These are phyloP conservation scores for Nicotiana tomentosiformis DNA, from an alignment of 257 asterid genomes.

Conservation along the genomic window DNA sequence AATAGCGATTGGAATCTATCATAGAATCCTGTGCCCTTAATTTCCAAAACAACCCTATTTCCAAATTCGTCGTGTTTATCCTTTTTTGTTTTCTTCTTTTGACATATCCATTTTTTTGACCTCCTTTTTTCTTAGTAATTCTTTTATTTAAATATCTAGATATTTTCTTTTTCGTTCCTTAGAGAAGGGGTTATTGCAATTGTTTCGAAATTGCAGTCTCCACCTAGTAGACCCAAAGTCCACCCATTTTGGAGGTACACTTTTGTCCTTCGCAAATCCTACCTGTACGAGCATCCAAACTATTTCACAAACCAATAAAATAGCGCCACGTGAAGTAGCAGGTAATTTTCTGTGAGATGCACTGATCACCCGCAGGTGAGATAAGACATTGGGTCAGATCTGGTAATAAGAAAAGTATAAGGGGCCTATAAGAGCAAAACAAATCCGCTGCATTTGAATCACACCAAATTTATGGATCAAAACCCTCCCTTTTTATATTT, in stretches of 20 bases:
- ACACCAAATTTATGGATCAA: constrained; percentile 27
- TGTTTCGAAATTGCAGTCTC: neutral
- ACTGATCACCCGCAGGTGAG: constrained; percentile 22
- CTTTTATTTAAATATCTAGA: neutral
- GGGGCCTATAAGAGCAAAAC: constrained; percentile 18
- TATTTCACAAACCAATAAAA: constrained; percentile 9
- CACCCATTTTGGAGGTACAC: constrained; percentile 15
- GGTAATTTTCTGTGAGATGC: neutral
- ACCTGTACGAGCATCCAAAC: neutral
- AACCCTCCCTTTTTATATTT: constrained; percentile 15
- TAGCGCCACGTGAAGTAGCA: neutral
- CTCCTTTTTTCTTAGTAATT: neutral
- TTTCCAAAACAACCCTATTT: neutral
- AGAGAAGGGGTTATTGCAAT: neutral
- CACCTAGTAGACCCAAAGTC: constrained; percentile 4
- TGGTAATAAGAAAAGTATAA: constrained; percentile 2
- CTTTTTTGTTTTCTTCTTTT: neutral
- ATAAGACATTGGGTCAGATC: constrained; percentile 15
- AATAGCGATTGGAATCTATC: neutral
- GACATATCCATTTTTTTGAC: neutral
- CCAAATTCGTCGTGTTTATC: neutral
- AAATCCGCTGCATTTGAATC: constrained; percentile 24
- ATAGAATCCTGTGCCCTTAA: neutral
- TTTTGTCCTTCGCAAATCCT: constrained; percentile 17
- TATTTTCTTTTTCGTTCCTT: neutral